Percentiles rank a stretch among this genome's conserved stretches.
Evolutionary conservation across 2,329 filamentous ascomycete genomes (phyloP).

Genomic region (Beauveria varroae): DNA sequence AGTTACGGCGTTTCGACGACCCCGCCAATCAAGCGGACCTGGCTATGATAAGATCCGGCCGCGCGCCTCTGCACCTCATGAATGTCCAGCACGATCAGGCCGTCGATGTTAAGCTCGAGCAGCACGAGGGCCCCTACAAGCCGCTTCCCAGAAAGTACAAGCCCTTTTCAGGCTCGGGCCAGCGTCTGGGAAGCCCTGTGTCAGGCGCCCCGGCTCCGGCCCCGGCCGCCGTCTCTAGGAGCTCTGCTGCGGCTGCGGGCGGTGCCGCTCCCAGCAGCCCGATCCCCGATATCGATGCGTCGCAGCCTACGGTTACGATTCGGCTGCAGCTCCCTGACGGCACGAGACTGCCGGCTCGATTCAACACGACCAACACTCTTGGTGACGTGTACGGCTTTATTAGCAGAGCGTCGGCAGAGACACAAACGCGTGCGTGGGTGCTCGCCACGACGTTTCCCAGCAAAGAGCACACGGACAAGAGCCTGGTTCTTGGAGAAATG

Average conservation of each 20-base stretch:
- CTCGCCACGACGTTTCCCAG: conserved; percentile 78
- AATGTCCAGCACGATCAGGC: conserved; percentile 68
- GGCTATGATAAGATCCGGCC: conserved; percentile 67
- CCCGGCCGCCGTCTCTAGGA: conserved; percentile 26
- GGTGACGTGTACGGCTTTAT: conserved; percentile 73
- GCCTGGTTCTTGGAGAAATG: conserved; percentile 49
- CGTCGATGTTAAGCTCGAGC: conserved; percentile 71
- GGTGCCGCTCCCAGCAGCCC: conserved; percentile 17
- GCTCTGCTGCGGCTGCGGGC: conserved; percentile 11
- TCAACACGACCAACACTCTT: conserved; percentile 73
- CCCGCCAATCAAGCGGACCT: conserved; percentile 65
- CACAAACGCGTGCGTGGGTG: conserved; percentile 56
- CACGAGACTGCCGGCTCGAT: conserved; percentile 67
- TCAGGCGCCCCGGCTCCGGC: conserved; percentile 44
- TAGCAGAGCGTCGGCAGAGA: conserved; percentile 51
- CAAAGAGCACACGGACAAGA: conserved; percentile 68
- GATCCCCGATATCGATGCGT: conserved; percentile 46
- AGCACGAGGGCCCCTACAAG: conserved; percentile 64
- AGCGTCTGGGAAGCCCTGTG: conserved; percentile 69
- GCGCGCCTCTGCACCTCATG: conserved; percentile 70
- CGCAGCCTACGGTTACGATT: conserved; percentile 60
- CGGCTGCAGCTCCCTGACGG: conserved; percentile 75
- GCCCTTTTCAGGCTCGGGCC: conserved; percentile 65
- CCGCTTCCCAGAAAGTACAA: conserved; percentile 67
- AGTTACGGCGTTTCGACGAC: conserved; percentile 71